Evolutionary conservation across 192 early-diverging fungal species (phyloP), one percentile per base, ranked within the genome.

Genomic region (Coemansia sp.): DNA sequence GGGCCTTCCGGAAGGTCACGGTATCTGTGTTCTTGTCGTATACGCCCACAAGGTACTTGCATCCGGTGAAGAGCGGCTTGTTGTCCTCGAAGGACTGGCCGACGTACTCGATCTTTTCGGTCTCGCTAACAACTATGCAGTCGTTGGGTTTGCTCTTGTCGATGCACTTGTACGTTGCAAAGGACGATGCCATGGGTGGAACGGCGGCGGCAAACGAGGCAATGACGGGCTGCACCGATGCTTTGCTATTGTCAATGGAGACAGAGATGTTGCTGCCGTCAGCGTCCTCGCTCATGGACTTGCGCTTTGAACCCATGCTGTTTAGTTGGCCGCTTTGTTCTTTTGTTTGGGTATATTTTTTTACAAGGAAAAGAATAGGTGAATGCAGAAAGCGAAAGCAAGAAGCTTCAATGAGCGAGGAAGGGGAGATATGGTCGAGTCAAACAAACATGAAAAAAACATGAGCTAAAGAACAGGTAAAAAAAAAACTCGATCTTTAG

Each of bases 41-140:
- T 58, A 97, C 85, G 15, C 91, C 95, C 46, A 97, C 81, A 14
- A 92, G 71, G 69, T 95, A 97, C 61, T 57, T 63, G 71, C 75
- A 71, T 19, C 75, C 74, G 63, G 64, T 52, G 5, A 75, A 58
- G 14, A 76, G 75, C 40, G 85, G 72, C 55, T 62, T 71, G 6
- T 70, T 70, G 40, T 79, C 77, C 60, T 88, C 89, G 83, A 85
- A 89, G 38, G 85, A 90, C 61, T 86, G 79, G 7, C 89, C 92
- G 0, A 86, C 86, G 79, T 87, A 94, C 63, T 87, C 88, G 45
- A 92, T 83, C 71, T 91, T 91, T 33, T 88, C 85, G 2, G 85
- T 89, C 55, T 92, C 88, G 43, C 84, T 88, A 41, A 85, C 87
- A 3, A 92, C 67, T 25, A 83, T 74, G 42, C 61, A 74, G 13